phyloP scores from a whole-genome alignment of 805 yeast genomes.

The Dipodascus geniculatus region DNA sequence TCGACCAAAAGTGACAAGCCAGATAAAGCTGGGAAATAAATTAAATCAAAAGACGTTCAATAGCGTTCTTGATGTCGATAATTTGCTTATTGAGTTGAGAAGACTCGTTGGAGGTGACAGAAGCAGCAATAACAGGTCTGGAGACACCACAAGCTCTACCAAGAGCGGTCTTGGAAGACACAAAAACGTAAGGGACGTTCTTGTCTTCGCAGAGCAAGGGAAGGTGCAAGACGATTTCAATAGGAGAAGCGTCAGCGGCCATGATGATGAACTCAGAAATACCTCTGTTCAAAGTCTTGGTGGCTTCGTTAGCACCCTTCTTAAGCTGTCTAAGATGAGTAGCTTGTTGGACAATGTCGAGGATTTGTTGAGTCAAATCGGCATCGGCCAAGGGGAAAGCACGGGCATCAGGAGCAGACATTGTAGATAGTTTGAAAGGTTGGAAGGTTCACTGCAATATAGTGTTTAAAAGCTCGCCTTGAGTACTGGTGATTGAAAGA shows the following conservation, averaged over 20 bases:
- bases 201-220: conserved; percentile 98
- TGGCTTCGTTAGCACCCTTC: conserved; percentile 99
- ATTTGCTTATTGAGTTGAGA: conserved; percentile 95
- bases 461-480: background rate
- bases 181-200: conserved; percentile 98
- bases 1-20: background rate
- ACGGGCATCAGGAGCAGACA: conserved; percentile 92
- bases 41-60: conserved; percentile 90
- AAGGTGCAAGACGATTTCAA: conserved; percentile 93
- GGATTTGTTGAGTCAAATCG: conserved; percentile 87
- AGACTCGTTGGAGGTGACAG: conserved; percentile 96
- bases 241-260: conserved; percentile 99
- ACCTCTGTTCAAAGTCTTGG: conserved; percentile 98
- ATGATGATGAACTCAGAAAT: conserved; percentile 96
- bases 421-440: conserved; percentile 19
- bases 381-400: conserved; percentile 99
- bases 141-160: conserved; percentile 99
- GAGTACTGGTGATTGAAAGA: background rate
- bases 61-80: conserved; percentile 96
- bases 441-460: conserved; percentile 2
- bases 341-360: conserved; percentile 96
- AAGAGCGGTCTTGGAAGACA: conserved; percentile 94
- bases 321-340: conserved; percentile 96
- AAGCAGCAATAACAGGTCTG: conserved; percentile 97
- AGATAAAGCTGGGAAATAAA: background rate